These are phyloP conservation scores for Mariannaea sp. DNA, from an alignment of 2,329 filamentous ascomycete genomes.

Conservation along the genomic window DNA sequence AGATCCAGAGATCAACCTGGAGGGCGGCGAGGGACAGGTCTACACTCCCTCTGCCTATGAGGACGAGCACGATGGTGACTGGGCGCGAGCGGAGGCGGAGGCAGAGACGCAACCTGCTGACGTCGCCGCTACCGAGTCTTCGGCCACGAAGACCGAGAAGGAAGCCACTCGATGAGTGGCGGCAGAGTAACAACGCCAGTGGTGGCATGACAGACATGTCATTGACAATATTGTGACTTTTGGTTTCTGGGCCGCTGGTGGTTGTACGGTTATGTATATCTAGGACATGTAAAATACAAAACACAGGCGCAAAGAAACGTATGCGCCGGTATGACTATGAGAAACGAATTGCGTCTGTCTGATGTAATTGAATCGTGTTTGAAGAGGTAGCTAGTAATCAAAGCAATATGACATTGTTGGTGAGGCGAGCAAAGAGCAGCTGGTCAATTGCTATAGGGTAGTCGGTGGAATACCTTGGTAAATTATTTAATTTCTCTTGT, in stretches of 20 bases:
- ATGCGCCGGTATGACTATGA: conserved; percentile 7
- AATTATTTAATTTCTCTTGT: background rate
- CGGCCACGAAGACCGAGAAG: conserved; percentile 31
- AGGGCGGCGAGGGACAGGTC: conserved; percentile 50
- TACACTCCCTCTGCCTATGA: conserved; percentile 54
- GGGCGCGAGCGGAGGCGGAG: conserved; percentile 33
- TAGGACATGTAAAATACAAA: conserved; percentile 37
- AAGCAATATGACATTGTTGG: too few species aligned
- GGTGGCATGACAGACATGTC: background rate
- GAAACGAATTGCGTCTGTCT: background rate
- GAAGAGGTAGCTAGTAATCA: too few species aligned
- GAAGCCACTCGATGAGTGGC: conserved; percentile 24
- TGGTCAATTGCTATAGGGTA: conserved; percentile 20
- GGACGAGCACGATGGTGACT: conserved; percentile 40
- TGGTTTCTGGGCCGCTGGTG: background rate
- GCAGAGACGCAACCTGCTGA: conserved; percentile 5
- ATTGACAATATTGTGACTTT: background rate
- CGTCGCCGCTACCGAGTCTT: conserved; percentile 17
- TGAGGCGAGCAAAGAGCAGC: too few species aligned
- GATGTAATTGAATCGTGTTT: background rate
- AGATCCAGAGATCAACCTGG: conserved; percentile 70
- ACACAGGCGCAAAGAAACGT: conserved; percentile 20
- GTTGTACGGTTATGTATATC: conserved; percentile 32
- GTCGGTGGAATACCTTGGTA: too few species aligned
- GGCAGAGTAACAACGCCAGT: background rate